phyloP scores from a whole-genome alignment of 768 basidiomycete species.

The Mrakia blollopis region DNA sequence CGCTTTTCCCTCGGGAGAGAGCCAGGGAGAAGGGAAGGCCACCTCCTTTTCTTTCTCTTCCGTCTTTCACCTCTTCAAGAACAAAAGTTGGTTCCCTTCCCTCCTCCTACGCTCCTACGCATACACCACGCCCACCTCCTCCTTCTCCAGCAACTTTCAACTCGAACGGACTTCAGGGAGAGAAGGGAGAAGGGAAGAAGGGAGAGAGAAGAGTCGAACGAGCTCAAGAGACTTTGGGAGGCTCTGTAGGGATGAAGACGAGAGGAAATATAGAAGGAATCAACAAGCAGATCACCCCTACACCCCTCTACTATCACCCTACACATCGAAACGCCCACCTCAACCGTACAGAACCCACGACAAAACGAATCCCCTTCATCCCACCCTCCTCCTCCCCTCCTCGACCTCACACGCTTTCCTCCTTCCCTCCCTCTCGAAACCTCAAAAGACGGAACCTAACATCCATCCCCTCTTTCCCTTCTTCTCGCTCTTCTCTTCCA shows the following conservation, averaged over 20 bases:
- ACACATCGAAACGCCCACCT: too few species aligned
- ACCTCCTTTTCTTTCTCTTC: neutral
- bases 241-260: too few species aligned
- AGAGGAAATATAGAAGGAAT: too few species aligned
- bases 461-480: neutral
- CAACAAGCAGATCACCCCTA: neutral
- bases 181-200: neutral
- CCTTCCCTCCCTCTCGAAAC: neutral
- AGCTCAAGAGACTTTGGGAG: neutral
- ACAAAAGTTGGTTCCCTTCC: neutral
- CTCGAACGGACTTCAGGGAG: neutral
- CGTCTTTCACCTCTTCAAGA: neutral
- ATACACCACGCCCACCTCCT: neutral
- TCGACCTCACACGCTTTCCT: neutral
- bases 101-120: neutral
- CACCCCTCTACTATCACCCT: neutral
- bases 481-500: neutral
- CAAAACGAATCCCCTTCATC: neutral
- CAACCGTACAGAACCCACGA: neutral
- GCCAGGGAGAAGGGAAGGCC: neutral
- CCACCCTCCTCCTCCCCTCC: neutral
- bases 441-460: neutral
- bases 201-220: neutral
- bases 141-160: neutral
- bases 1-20: too few species aligned